These are phyloP conservation scores for Tylopilus sp. DNA, from an alignment of 1,284 basidiomycete species.

Conservation along the genomic window DNA sequence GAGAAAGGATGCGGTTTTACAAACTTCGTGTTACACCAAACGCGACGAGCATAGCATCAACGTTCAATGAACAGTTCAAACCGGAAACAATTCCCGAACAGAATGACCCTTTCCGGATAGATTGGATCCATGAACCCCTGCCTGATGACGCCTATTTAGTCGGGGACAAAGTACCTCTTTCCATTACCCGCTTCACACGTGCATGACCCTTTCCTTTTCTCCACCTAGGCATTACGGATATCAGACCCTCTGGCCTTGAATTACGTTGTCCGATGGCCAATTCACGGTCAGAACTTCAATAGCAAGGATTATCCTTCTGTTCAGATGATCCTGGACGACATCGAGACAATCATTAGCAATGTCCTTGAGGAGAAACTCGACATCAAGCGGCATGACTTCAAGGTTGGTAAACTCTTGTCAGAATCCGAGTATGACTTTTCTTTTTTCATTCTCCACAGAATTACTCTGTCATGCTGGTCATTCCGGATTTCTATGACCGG, in stretches of 20 bases:
- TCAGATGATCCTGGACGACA: constrained; percentile 72
- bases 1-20: constrained; percentile 84
- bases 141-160: constrained; percentile 50
- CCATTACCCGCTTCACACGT: constrained; percentile 1
- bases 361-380: constrained; percentile 61
- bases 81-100: constrained; percentile 79
- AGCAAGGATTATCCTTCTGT: constrained; percentile 68
- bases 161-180: constrained; percentile 61
- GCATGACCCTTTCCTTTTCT: constrained; percentile 12
- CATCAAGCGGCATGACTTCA: constrained; percentile 56
- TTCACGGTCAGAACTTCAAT: constrained; percentile 76
- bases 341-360: constrained; percentile 66
- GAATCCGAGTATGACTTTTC: not conserved
- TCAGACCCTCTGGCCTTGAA: constrained; percentile 63
- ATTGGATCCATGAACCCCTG: constrained; percentile 66
- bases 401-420: constrained; percentile 41
- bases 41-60: constrained; percentile 65
- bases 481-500: constrained; percentile 90
- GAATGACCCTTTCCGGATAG: constrained; percentile 76
- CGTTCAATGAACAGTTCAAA: constrained; percentile 73
- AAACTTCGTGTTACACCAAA: constrained; percentile 79
- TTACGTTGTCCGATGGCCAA: constrained; percentile 76
- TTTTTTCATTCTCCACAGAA: constrained; percentile 41
- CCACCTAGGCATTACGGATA: constrained; percentile 63
- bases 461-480: constrained; percentile 84